These are phyloP conservation scores for Symmetrospora coprosmae DNA, from an alignment of 768 basidiomycete genomes.

Conservation along the genomic window DNA sequence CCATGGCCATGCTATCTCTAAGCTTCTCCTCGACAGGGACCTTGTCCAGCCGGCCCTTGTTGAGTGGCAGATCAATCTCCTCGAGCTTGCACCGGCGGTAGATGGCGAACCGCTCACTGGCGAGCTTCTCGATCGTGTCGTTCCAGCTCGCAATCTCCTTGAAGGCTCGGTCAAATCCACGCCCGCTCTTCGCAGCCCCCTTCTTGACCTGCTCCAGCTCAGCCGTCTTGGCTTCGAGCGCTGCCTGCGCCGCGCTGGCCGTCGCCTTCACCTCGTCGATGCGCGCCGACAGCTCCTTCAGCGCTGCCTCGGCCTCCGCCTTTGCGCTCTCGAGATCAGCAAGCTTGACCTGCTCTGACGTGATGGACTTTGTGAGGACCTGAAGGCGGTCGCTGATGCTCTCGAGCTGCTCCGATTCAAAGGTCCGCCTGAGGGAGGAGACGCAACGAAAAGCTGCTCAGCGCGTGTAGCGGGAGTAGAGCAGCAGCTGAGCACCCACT, in stretches of 20 bases:
- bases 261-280: constrained; percentile 39
- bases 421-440: constrained; percentile 49
- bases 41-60: constrained; percentile 59
- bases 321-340: constrained; percentile 20
- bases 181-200: constrained; percentile 56
- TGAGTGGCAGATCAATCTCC: constrained; percentile 68
- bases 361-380: constrained; percentile 20
- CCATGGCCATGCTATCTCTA: constrained; percentile 77
- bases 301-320: constrained; percentile 46
- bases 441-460: not conserved
- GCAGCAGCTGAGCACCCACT: constrained; percentile 44
- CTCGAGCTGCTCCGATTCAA: constrained; percentile 55
- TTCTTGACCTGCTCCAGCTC: constrained; percentile 52
- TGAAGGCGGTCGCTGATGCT: constrained; percentile 12
- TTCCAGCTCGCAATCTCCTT: constrained; percentile 78
- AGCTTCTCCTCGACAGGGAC: constrained; percentile 94
- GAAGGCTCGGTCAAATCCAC: constrained; percentile 65
- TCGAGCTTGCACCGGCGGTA: constrained; percentile 90
- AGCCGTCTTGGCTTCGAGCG: constrained; percentile 24
- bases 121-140: constrained; percentile 79
- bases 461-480: not conserved
- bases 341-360: constrained; percentile 15
- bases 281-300: constrained; percentile 47
- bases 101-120: constrained; percentile 65
- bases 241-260: constrained; percentile 25